Evolutionary conservation across 257 asterid species (phyloP).

Genomic region (Capsicum pubescens): DNA sequence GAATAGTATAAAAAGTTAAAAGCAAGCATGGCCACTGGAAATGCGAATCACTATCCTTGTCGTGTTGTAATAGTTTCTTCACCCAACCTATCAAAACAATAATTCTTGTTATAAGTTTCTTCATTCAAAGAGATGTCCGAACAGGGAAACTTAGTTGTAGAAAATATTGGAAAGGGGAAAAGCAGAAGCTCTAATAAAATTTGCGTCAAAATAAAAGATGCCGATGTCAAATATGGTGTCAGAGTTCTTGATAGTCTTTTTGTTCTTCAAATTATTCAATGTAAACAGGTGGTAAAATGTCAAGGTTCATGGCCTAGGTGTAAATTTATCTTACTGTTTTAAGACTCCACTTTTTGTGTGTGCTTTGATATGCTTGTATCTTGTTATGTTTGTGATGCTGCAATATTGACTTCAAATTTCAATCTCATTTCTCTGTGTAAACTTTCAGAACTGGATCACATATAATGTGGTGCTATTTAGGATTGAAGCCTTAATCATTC

Average conservation of each 20-base stretch:
- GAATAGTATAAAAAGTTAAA: background rate
- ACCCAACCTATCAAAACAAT: background rate
- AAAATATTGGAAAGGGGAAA: background rate
- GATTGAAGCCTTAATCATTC: constrained; percentile 1
- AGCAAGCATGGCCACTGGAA: background rate
- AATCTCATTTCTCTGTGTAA: background rate
- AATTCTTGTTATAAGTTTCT: background rate
- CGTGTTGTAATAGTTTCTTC: background rate
- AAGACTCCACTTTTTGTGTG: constrained; percentile 4
- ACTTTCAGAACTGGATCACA: background rate
- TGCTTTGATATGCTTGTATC: background rate
- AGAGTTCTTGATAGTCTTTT: background rate
- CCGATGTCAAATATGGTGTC: background rate
- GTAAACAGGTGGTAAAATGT: background rate
- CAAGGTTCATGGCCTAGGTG: background rate
- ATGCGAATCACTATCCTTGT: constrained; percentile 3
- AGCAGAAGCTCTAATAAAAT: background rate
- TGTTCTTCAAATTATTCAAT: background rate
- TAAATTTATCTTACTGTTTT: background rate
- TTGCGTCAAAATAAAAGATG: background rate
- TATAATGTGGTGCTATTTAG: background rate
- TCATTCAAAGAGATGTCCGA: background rate
- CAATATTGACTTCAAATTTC: background rate
- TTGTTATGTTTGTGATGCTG: background rate
- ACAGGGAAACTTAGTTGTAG: background rate